Evolutionary conservation across 306 rosid genomes (phyloP).

Genomic region (Argentina anserina): DNA sequence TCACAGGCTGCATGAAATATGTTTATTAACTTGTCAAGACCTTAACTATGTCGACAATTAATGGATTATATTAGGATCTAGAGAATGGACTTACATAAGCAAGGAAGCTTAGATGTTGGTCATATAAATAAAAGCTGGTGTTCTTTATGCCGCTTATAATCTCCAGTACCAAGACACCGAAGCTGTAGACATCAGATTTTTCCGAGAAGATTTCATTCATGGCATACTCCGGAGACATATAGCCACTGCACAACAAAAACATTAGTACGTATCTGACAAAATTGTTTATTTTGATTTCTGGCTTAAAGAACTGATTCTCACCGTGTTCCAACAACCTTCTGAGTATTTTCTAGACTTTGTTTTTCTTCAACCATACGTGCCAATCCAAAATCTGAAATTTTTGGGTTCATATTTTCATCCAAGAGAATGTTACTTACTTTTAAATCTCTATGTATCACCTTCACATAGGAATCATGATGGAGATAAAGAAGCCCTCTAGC

Average conservation of each 20-base stretch:
- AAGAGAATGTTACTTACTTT: not conserved
- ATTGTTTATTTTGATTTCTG: not conserved
- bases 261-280: not conserved
- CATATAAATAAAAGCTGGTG: constrained; percentile 3
- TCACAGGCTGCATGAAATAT: too few relatives aligned
- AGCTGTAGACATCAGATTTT: constrained; percentile 33
- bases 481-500: not conserved
- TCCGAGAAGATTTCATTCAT: constrained; percentile 12
- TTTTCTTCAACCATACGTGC: not conserved
- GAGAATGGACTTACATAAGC: constrained; percentile 21
- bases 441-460: not conserved
- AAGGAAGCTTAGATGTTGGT: constrained; percentile 20
- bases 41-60: not conserved
- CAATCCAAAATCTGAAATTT: not conserved
- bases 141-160: constrained; percentile 29
- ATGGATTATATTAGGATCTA: not conserved
- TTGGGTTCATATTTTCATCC: not conserved
- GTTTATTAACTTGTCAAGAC: not conserved
- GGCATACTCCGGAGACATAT: constrained; percentile 34
- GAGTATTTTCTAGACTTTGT: not conserved
- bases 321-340: not conserved
- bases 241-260: constrained; percentile 1
- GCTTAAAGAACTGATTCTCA: not conserved
- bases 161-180: constrained; percentile 31
- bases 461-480: not conserved